Percentiles rank a stretch among this genome's conserved stretches.
Evolutionary conservation across 2,329 filamentous ascomycete genomes (phyloP).

Genomic region (Sordariomycetes sp.): DNA sequence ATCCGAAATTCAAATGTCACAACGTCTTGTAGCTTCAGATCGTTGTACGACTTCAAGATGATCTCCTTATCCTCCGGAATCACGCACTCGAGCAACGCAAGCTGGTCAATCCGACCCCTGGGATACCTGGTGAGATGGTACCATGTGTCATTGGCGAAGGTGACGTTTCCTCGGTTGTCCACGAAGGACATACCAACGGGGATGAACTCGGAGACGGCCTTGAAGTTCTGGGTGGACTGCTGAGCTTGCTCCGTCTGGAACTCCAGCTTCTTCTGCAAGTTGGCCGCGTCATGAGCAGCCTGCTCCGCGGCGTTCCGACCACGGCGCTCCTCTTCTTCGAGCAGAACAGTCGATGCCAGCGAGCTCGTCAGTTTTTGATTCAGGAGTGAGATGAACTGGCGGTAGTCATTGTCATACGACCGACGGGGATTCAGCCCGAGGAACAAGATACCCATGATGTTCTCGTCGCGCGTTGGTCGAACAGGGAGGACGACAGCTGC

Average conservation of each 20-base stretch:
- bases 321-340: constrained; percentile 61
- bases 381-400: constrained; percentile 51
- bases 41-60: constrained; percentile 30
- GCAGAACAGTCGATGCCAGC: constrained; percentile 59
- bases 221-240: constrained; percentile 55
- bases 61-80: constrained; percentile 34
- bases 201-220: constrained; percentile 62
- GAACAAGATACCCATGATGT: constrained; percentile 57
- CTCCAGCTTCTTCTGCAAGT: constrained; percentile 56
- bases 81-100: constrained; percentile 32
- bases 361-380: constrained; percentile 54
- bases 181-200: constrained; percentile 68
- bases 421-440: constrained; percentile 62
- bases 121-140: constrained; percentile 40
- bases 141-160: constrained; percentile 64
- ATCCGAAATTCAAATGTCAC: constrained; percentile 39
- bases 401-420: constrained; percentile 67
- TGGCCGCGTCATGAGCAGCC: constrained; percentile 57
- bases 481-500: constrained; percentile 62
- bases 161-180: constrained; percentile 53
- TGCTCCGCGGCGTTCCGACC: constrained; percentile 44
- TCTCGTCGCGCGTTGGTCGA: constrained; percentile 55
- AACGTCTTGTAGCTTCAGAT: constrained; percentile 24
- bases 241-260: constrained; percentile 39
- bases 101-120: constrained; percentile 17